Evolutionary conservation across 768 basidiomycete genomes (phyloP).

Genomic region (Pisolithus sp.): DNA sequence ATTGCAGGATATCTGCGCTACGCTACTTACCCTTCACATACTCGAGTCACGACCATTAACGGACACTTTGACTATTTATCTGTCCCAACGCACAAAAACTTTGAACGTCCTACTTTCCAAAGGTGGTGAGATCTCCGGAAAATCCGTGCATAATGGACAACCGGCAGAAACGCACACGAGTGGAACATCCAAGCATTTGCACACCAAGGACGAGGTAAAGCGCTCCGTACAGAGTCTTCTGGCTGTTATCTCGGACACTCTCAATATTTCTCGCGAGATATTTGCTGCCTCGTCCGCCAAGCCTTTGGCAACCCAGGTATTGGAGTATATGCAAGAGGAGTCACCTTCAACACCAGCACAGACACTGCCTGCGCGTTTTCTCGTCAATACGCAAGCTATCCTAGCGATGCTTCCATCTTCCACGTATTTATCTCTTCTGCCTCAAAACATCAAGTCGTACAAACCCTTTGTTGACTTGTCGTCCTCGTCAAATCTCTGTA

Average conservation of each 20-base stretch:
- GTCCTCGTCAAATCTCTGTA: conserved; percentile 45
- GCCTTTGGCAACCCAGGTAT: conserved; percentile 50
- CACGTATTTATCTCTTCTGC: conserved; percentile 73
- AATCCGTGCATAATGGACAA: conserved; percentile 30
- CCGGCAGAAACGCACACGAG: conserved; percentile 14
- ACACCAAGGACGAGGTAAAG: conserved; percentile 44
- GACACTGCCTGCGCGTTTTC: conserved; percentile 44
- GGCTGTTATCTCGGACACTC: conserved; percentile 51
- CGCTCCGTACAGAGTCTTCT: conserved; percentile 47
- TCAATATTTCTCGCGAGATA: conserved; percentile 49
- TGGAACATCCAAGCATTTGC: conserved; percentile 2
- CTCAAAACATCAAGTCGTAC: conserved; percentile 63
- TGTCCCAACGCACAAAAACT: conserved; percentile 63
- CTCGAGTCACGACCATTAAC: conserved; percentile 77
- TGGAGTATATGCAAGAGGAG: conserved; percentile 59
- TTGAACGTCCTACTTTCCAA: conserved; percentile 41
- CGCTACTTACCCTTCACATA: conserved; percentile 78
- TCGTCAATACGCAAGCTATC: conserved; percentile 60
- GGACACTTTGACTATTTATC: conserved; percentile 65
- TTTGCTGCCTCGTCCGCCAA: conserved; percentile 38
- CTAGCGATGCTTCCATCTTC: conserved; percentile 75
- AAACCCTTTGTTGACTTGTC: conserved; percentile 78
- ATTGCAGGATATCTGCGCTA: conserved; percentile 64
- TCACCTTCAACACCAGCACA: conserved; percentile 17
- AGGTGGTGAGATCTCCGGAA: conserved; percentile 16